These are phyloP conservation scores for Ilyonectria sp. DNA, from an alignment of 2,329 filamentous ascomycete species.

Conservation along the genomic window DNA sequence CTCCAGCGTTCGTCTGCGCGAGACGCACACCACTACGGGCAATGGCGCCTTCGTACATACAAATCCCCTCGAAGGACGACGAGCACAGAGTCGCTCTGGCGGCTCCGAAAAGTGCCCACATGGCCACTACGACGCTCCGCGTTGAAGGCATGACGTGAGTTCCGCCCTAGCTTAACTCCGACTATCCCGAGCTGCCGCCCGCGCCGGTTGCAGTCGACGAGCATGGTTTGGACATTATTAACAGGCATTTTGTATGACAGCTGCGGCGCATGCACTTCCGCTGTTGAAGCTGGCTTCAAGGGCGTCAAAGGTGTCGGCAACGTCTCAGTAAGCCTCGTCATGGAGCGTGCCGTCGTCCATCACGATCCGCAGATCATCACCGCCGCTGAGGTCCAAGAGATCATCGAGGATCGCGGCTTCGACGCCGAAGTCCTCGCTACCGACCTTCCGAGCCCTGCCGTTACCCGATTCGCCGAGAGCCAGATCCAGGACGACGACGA, in stretches of 20 bases:
- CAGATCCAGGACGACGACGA: conserved; percentile 57
- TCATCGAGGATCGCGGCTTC: conserved; percentile 93
- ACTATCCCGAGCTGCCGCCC: conserved; percentile 33
- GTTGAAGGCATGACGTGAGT: conserved; percentile 89
- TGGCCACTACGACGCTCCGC: conserved; percentile 92
- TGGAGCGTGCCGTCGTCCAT: conserved; percentile 95
- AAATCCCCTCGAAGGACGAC: conserved; percentile 61
- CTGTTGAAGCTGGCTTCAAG: conserved; percentile 94
- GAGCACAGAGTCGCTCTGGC: conserved; percentile 41
- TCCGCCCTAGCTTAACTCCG: conserved; percentile 33
- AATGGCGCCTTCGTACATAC: conserved; percentile 68
- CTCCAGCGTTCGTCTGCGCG: conserved; percentile 5
- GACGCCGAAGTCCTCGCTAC: conserved; percentile 91
- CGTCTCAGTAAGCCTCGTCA: conserved; percentile 93
- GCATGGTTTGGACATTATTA: conserved; percentile 46
- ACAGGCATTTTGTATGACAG: conserved; percentile 65
- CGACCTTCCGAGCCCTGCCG: conserved; percentile 74
- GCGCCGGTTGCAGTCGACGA: conserved; percentile 10
- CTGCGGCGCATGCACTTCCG: conserved; percentile 94
- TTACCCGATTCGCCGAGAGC: conserved; percentile 55
- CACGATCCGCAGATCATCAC: conserved; percentile 85
- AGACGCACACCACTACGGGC: conserved; percentile 4
- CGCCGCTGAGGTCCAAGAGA: conserved; percentile 83
- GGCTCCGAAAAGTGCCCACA: conserved; percentile 66
- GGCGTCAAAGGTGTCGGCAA: conserved; percentile 84